Conservation (phyloP, 2,329 filamentous ascomycete species). For the Sclerotinia minor region DNA sequence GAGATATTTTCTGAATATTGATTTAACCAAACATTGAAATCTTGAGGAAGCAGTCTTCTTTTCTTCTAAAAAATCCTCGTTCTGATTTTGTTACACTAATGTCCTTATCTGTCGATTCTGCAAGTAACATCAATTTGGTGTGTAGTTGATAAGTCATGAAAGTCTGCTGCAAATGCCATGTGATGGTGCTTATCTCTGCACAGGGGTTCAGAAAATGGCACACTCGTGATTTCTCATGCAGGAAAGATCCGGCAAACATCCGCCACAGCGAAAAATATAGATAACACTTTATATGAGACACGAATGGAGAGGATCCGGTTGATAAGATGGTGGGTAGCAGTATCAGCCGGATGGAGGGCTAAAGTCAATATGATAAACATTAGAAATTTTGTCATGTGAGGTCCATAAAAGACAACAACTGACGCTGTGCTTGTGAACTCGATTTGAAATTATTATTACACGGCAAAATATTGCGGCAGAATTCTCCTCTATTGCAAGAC, state of each 20-base stretch:
- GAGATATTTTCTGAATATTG: background rate
- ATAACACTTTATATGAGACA: background rate
- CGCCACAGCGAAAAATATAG: background rate
- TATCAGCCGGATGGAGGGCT: conserved; percentile 5
- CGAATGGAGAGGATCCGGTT: background rate
- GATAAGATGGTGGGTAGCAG: conserved; percentile 8
- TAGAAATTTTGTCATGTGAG: background rate
- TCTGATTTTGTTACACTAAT: background rate
- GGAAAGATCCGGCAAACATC: conserved; percentile 3
- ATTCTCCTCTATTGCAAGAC: background rate
- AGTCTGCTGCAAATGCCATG: conserved; percentile 24
- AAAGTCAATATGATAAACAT: conserved; percentile 11
- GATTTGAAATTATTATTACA: background rate
- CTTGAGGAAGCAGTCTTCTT: background rate
- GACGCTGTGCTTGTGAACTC: conserved; percentile 20
- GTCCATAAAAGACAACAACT: conserved; percentile 10
- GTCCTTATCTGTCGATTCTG: conserved; percentile 5
- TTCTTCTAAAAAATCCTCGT: conserved; percentile 7
- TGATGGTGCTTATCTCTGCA: conserved; percentile 25
- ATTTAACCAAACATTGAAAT: background rate
- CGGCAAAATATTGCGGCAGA: background rate
- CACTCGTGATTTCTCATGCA: conserved; percentile 19
- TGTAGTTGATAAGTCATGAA: conserved; percentile 22
- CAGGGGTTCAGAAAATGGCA: conserved; percentile 17
- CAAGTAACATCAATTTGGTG: background rate